Base-by-base conservation (phyloP, 768 basidiomycete genomes). In the Podaxis sp. region DNA sequence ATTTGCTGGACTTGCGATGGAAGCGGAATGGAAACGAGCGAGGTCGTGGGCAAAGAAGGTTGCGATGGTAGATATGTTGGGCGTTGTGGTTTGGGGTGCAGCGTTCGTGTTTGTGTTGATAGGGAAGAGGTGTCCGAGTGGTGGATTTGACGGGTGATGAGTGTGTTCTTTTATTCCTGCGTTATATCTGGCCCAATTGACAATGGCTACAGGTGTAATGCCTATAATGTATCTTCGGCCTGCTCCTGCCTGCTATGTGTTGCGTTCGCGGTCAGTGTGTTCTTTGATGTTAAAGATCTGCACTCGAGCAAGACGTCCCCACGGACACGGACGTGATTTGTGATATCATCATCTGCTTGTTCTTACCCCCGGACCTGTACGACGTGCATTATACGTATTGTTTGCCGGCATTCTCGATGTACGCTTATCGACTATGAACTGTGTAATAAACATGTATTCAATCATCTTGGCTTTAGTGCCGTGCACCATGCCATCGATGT, bases 231-330 rank as follows among this genome's bases (percentile, higher is more conserved):
- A 12, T 87, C 87, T 4, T 80, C 83, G 1, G 87, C 89, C 13
- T 80, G 82, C 28, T 80, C 87, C 4, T 89, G 85, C 69, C 65
- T 91, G 40, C 72, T 89, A 13, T 79, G 77, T 58, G 68, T 89
- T 46, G 72, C 80, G 1, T 91, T 88, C 68, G 79, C 78, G 10
- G 66, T 86, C 28, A 85, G 82, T 66, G 71, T 79, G 20, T 89
- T 86, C 71, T 88, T 89, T 70, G 85, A 84, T 62, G 80, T 89
- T 56, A 86, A 88, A 71, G 89, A 90, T 72, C 67, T 89, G 37
- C 76, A 82, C 65, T 77, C 80, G 22, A 88, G 87, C 72, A 85
- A 83, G 66, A 74, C 75, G 33, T 87, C 85, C 15, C 89, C 88
- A 63, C 80, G 89, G 75, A 88, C 86, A 58, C 72, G 77, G 69